These are phyloP conservation scores for Naumovozyma dairenensis DNA, from an alignment of 805 yeast genomes.

Conservation along the genomic window DNA sequence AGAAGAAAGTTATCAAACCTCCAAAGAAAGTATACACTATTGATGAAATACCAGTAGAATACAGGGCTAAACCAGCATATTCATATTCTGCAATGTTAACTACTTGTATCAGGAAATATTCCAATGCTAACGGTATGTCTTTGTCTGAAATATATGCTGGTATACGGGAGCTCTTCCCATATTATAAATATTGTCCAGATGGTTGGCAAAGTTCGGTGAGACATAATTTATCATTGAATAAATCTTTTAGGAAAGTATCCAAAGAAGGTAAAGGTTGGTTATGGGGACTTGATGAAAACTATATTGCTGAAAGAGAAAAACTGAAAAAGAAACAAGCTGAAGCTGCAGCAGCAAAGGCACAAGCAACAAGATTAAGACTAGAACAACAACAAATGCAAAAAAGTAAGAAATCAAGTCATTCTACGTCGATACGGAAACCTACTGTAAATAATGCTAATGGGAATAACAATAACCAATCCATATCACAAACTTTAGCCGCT, in stretches of 20 bases:
- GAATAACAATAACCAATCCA: slow-evolving; percentile 27
- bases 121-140: slow-evolving; percentile 65
- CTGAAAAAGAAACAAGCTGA: slow-evolving; percentile 60
- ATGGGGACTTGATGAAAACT: slow-evolving; percentile 86
- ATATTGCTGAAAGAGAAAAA: slow-evolving; percentile 71
- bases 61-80: slow-evolving; percentile 70
- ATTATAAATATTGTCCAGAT: slow-evolving; percentile 85
- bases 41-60: slow-evolving; percentile 85
- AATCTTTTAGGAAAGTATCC: slow-evolving; percentile 71
- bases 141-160: slow-evolving; percentile 78
- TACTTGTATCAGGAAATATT: slow-evolving; percentile 59
- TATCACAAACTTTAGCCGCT: slow-evolving; percentile 27
- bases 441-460: slow-evolving; percentile 10
- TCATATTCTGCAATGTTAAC: slow-evolving; percentile 77
- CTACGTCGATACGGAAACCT: slow-evolving; percentile 3
- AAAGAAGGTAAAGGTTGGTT: slow-evolving; percentile 91
- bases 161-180: slow-evolving; percentile 81
- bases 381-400: slow-evolving; percentile 41
- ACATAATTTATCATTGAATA: slow-evolving; percentile 79
- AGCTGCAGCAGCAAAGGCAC: slow-evolving; percentile 49
- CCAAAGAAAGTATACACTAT: slow-evolving; percentile 57
- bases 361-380: slow-evolving; percentile 42
- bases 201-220: slow-evolving; percentile 97
- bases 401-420: slow-evolving; percentile 19
- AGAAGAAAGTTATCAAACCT: slow-evolving; percentile 40